Evolutionary conservation across 2,329 filamentous ascomycete species (phyloP), one percentile per base, ranked within the genome.

Genomic region (Trichoderma atrobrunneum): DNA sequence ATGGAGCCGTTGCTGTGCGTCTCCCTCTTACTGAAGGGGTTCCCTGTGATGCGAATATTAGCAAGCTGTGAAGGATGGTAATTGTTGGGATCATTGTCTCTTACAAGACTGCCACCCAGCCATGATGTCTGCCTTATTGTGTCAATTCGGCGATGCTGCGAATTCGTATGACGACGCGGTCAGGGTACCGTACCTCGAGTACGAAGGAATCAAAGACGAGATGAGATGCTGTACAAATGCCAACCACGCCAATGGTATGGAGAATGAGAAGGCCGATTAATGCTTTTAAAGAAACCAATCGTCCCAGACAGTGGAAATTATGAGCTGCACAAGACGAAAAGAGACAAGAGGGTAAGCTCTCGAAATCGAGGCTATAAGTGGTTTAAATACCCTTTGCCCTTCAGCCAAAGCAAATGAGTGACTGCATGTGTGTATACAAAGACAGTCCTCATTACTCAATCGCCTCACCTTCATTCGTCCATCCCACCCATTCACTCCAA

Each of bases 11-110:
- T 81, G 73, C 86, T 86, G 79, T 93, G 90, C 21, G 88, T 85
- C 73, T 94, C 91, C 77, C 89, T 89, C 81, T 87, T 90, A 73
- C 87, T 85, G 83, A 96, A 96, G 32, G 93, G 93, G 80, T 96
- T 96, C 79, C 89, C 91, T 93, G 74, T 34, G 39, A 28, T n/a
- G 34, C 30, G 48, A 32, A 24, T 8, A 10, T 64, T 48, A 71
- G 68, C 30, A 12, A 71, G 32, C 24, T 63, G 59, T 5, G 14
- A 32, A n/a, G 14, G 3, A 30, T 21, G 28, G 5, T 10, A 26
- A 36, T 21, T 10, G 6, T 12, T 28, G 7, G 16, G 3, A 18
- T 16, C 12, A 39, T 56, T 30, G 34, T n/a, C 7, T 18, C 71
- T 57, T 73, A 74, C 74, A 74, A 51, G 70, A 59, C 26, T 74